phyloP scores from a whole-genome alignment of 352 stramenopile species.

The Thalassiosira pacifica region DNA sequence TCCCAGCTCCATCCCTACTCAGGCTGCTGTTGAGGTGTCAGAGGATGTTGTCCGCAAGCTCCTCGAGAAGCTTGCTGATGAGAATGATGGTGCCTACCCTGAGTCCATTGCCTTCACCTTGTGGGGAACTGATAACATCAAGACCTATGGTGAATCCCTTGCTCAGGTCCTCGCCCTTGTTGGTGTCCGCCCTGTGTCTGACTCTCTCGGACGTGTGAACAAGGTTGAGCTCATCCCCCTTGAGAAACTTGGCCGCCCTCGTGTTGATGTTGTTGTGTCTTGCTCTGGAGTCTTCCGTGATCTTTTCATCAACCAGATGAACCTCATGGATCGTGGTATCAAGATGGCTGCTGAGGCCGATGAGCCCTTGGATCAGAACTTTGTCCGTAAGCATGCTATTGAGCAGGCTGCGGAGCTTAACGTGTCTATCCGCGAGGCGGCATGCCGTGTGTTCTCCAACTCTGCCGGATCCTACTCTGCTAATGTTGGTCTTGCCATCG shows the following conservation, averaged over 20 bases:
- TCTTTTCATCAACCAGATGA: constrained; percentile 94
- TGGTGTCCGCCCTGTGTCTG: constrained; percentile 88
- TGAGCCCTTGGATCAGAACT: constrained; percentile 89
- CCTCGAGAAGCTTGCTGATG: constrained; percentile 87
- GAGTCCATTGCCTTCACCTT: constrained; percentile 91
- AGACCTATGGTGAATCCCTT: constrained; percentile 90
- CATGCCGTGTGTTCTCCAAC: constrained; percentile 90
- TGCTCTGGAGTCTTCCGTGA: constrained; percentile 91
- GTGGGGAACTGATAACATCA: constrained; percentile 92
- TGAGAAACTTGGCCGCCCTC: constrained; percentile 88
- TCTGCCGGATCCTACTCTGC: constrained; percentile 90
- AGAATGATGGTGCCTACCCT: constrained; percentile 87
- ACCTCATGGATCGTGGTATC: constrained; percentile 90
- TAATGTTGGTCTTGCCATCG: constrained; percentile 91
- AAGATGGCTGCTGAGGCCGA: constrained; percentile 92
- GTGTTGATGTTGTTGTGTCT: constrained; percentile 90
- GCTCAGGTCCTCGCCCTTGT: constrained; percentile 89
- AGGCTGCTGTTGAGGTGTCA: constrained; percentile 88
- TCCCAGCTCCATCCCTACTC: constrained; percentile 89
- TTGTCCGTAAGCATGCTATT: constrained; percentile 89
- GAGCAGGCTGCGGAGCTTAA: constrained; percentile 88
- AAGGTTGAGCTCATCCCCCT: constrained; percentile 92
- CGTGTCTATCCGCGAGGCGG: constrained; percentile 87
- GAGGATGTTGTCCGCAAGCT: constrained; percentile 88
- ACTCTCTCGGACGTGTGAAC: constrained; percentile 90